Base-by-base conservation (phyloP, 2,329 filamentous ascomycete species). In the Parafenestella ontariensis region DNA sequence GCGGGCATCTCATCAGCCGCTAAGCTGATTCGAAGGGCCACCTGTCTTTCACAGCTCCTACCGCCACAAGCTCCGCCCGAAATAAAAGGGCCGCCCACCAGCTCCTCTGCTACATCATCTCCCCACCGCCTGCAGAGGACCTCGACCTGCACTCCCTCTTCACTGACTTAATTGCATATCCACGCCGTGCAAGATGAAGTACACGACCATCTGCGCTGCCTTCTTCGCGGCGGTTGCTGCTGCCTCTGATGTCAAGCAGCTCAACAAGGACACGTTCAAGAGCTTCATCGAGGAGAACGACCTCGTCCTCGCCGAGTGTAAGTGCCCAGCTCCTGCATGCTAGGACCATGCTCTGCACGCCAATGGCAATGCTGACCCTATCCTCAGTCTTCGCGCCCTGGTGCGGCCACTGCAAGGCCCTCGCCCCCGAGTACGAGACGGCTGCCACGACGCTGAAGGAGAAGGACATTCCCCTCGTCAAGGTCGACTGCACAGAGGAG, bases 381-480 rank as follows among this genome's bases (percentile, higher is more conserved):
- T 3, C 49, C 24, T 40, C 50, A 92, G 89, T 97, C 87, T 97
- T 91, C 78, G 94, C 94, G 66, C 93, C 94, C 69, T 96, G 94
- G 93, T 96, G 91, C 69, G 94, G 93, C 65, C 94, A 98, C 85
- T 98, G 94, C 90, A 98, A 99, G 85, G 94, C 94, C 57, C 91
- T 99, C 65, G 95, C 90, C 59, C 90, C 91, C 75, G 91, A 95
- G 81, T 96, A 95, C 79, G 91, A 96, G 82, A 87, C 91, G 77
- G 91, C 91, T 47, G 91, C 91, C 46, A 93, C 90, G 26, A 84
- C 87, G 28, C 83, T 96, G 62, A 94, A 93, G 85, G 90, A 92
- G 80, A 95, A 94, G 87, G 85, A 90, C 76, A 94, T 95, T 79
- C 86, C 85, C 74, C 84, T 96, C 52, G 89, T 85, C 79, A 95